Evolutionary conservation across 1,139 yeast genomes (phyloP).

Genomic region (Suzukiozyma palmioleophila): DNA sequence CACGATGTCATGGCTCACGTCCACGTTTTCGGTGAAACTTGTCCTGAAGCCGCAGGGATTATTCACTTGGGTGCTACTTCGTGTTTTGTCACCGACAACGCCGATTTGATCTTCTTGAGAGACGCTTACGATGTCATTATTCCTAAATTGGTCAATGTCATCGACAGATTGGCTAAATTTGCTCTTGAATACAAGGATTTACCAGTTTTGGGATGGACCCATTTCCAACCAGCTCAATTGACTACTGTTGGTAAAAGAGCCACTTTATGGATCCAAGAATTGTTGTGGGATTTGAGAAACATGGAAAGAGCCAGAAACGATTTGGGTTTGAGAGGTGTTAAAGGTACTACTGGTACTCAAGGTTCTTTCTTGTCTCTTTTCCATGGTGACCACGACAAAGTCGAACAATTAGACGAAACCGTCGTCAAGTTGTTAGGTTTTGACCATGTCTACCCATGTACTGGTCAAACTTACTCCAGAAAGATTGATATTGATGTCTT

Average conservation of each 20-base stretch:
- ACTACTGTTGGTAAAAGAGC: conserved; percentile 99
- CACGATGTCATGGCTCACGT: conserved; percentile 99
- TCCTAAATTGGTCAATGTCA: conserved; percentile 93
- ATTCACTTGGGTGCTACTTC: conserved; percentile 98
- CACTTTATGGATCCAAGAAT: conserved; percentile 95
- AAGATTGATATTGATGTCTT: conserved; percentile 94
- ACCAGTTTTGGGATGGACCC: conserved; percentile 99
- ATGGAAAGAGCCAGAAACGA: conserved; percentile 95
- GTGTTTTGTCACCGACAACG: conserved; percentile 96
- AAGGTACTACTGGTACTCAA: conserved; percentile 99
- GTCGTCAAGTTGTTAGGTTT: conserved; percentile 93
- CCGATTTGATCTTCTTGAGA: conserved; percentile 92
- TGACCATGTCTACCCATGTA: conserved; percentile 92
- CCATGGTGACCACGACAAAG: conserved; percentile 96
- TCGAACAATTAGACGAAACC: conserved; percentile 83
- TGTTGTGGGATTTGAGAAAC: conserved; percentile 96
- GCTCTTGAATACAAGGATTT: conserved; percentile 90
- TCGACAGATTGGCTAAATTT: conserved; percentile 81
- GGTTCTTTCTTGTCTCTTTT: conserved; percentile 91
- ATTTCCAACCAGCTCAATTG: conserved; percentile 98
- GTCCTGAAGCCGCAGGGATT: conserved; percentile 97
- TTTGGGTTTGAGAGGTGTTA: conserved; percentile 94
- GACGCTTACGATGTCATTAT: conserved; percentile 91
- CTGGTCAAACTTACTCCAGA: conserved; percentile 98
- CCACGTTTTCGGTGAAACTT: conserved; percentile 85